A percentile compares a stretch with the other conserved stretches of the same genome.
phyloP scores from a whole-genome alignment of 176 grass and related monocot species.

The Canna indica region DNA sequence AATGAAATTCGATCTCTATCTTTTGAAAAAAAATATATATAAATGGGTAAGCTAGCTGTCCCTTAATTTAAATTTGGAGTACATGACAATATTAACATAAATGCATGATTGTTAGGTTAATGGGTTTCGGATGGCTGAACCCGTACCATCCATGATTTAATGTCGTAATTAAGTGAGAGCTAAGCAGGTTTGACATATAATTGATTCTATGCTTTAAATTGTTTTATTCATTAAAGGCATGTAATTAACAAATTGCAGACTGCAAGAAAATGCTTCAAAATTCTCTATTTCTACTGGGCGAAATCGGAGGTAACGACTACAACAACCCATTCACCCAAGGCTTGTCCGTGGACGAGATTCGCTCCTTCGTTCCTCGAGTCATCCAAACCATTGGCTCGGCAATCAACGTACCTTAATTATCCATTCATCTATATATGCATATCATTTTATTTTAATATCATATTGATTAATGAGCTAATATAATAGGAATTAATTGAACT shows the following conservation, averaged over 20 bases:
- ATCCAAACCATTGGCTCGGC: conserved; percentile 30
- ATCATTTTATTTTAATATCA: neutral
- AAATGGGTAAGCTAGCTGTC: too few species aligned
- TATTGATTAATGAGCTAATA: neutral
- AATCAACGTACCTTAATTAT: neutral
- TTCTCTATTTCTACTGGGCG: conserved; percentile 45
- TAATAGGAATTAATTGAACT: conserved; percentile 48
- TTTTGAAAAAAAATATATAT: too few species aligned
- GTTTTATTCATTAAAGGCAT: neutral
- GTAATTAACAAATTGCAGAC: neutral
- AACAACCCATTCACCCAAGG: conserved; percentile 33
- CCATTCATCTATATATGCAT: neutral
- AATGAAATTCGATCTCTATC: too few species aligned
- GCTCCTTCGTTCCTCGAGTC: conserved; percentile 32
- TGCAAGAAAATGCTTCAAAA: conserved; percentile 15
- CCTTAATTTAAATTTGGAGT: too few species aligned
- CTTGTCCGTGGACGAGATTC: conserved; percentile 14
- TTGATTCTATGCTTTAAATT: neutral
- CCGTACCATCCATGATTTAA: too few species aligned
- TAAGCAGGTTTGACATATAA: neutral
- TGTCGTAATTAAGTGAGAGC: too few species aligned
- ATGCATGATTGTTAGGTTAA: too few species aligned
- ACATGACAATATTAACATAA: too few species aligned
- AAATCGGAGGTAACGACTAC: conserved; percentile 70
- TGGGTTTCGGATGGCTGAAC: too few species aligned